A percentile compares a stretch with the other conserved stretches of the same genome.
phyloP scores from a whole-genome alignment of 2,329 filamentous ascomycete genomes.

The Berkeleyomyces rouxiae region DNA sequence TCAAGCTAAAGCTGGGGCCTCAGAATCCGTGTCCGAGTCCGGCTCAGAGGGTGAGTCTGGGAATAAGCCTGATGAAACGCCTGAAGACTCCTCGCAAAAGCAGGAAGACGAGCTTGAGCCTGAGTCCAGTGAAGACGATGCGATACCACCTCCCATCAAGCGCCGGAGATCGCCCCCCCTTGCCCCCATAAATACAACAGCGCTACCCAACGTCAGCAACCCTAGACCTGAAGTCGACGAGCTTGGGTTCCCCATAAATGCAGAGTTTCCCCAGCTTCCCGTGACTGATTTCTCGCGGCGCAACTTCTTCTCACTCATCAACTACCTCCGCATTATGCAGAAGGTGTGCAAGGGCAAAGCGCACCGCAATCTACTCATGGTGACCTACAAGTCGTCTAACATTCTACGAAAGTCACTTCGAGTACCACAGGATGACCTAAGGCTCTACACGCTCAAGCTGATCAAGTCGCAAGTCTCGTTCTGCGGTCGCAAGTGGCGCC shows the following conservation, averaged over 20 bases:
- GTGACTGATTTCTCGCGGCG: slow-evolving; percentile 85
- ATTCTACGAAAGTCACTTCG: slow-evolving; percentile 85
- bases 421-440: slow-evolving; percentile 70
- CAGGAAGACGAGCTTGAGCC: neutral
- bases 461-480: slow-evolving; percentile 99
- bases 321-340: slow-evolving; percentile 88
- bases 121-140: slow-evolving; percentile 54
- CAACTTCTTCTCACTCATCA: slow-evolving; percentile 90
- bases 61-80: neutral
- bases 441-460: slow-evolving; percentile 88
- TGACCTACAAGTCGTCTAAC: slow-evolving; percentile 87
- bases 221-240: slow-evolving; percentile 58
- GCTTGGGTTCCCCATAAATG: slow-evolving; percentile 58
- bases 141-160: slow-evolving; percentile 69
- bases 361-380: slow-evolving; percentile 81
- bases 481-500: slow-evolving; percentile 94
- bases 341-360: slow-evolving; percentile 95
- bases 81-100: neutral
- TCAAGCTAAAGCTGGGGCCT: slow-evolving; percentile 32
- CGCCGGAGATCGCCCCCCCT: slow-evolving; percentile 32
- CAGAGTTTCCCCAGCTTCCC: slow-evolving; percentile 49
- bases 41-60: neutral
- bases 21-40: neutral
- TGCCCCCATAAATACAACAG: slow-evolving; percentile 18
- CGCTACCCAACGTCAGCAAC: neutral